Evolutionary conservation across 257 asterid species (phyloP), one percentile per base, ranked within the genome.

Genomic region (Solanum chmielewskii): DNA sequence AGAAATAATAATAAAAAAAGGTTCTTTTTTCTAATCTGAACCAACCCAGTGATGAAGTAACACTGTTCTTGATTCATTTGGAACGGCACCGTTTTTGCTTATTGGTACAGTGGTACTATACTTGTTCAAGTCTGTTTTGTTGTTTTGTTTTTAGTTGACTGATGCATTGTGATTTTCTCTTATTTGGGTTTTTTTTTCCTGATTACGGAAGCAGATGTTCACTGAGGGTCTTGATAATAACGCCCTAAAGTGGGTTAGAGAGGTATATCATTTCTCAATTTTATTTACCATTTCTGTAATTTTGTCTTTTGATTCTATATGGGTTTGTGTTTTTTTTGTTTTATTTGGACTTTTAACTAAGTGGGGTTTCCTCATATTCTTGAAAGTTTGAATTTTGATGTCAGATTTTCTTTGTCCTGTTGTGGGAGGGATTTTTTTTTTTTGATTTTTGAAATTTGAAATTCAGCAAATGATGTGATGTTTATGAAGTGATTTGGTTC

Each of bases 211-310:
- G 25, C 84, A 47, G 45, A 92, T 92, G 94, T 92, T 92, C 85
- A 91, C 94, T 56, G 93, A 92, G 74, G 94, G 94, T 7, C 91
- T 91, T 39, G 93, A 92, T 74, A 88, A 69, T 35, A 88, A 91
- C 86, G 93, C 94, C 92, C 92, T 92, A 39, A 92, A 90, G 71
- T 92, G 94, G 94, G 94, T 91, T 82, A 69, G 83, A 85, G 91
- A 91, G 94, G 94, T 92, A 66, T 23, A 66, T 23, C 89, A 39
- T 74, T 89, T 64, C 37, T 45, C 15, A 1, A 11, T 13, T 23
- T 85, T 27, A 2, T 85, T 27, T 44, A 3, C 27, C 35, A 15
- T 84, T 27, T 23, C 20, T 80, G 25, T 13, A 45, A 9, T 18
- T 81, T 47, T 47, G 15, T 70, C 60, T 27, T 60, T 39, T 59